Evolutionary conservation across 2,329 filamentous ascomycete genomes (phyloP), one percentile per base, ranked within the genome.

Genomic region (Conoideocrella luteorostrata): DNA sequence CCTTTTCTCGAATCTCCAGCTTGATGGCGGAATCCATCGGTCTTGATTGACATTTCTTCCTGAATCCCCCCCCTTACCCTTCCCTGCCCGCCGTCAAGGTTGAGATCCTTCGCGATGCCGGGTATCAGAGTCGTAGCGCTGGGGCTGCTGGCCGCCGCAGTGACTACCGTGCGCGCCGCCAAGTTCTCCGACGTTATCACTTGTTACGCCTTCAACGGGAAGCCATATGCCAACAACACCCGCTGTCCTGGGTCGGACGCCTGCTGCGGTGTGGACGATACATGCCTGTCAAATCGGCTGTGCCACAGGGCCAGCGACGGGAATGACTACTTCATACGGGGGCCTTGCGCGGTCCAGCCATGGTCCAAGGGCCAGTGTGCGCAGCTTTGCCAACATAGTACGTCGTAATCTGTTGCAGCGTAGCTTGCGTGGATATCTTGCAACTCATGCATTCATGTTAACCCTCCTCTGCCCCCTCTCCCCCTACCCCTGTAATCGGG

Each of bases 201-300:
- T 11, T 44, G 41, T 33, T 44, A 44, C 20, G 17, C 26, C n/a
- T 10, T 21, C 34, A 32, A 39, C 26, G 41, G 41, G 2, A 30
- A 2, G 2, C 3, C 41, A 2, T 26, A 21, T 20, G n/a, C 23
- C 4, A 39, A 24, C 24, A 44, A 44, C 20, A 44, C 41, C 3
- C 34, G 34, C 4, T 44, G 41, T n/a, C 41, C 41, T 18, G 41
- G 41, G 9, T 44, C 41, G 10, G 35, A 44, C 20, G 41, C 41
- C 5, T 44, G 41, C 18, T 44, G 41, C 24, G 35, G 35, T 15
- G 10, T 12, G 20, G 28, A 37, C 15, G 35, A 23, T 23, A 44
- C 34, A 2, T 44, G 41, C 26, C 32, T 38, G 7, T 44, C 34
- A 6, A 44, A 44, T 22, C 24, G 41, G n/a, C 41, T 44, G 18